Percentiles rank a stretch among this genome's conserved stretches.
Evolutionary conservation across 1,284 basidiomycete species (phyloP).

Genomic region (Ustilago tritici): DNA sequence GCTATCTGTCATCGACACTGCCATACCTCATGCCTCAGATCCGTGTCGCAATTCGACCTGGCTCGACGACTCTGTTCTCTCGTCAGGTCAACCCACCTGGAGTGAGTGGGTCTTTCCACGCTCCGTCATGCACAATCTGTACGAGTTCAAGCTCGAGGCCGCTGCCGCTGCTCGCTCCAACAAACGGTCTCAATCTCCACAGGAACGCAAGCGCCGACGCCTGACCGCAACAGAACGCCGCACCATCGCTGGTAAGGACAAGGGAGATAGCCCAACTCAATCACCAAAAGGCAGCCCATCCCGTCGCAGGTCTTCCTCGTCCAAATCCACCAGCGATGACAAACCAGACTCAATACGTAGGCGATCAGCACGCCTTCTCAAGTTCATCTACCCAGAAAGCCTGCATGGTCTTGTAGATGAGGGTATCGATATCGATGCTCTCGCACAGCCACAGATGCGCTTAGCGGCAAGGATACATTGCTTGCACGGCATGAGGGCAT

Average conservation of each 20-base stretch:
- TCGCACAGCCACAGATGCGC: constrained; percentile 28
- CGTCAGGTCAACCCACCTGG: constrained; percentile 36
- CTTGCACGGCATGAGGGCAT: constrained; percentile 44
- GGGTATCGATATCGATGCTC: constrained; percentile 35
- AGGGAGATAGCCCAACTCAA: not conserved
- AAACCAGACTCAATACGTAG: constrained; percentile 35
- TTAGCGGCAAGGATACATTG: constrained; percentile 48
- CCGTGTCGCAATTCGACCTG: constrained; percentile 30
- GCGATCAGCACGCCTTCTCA: constrained; percentile 41
- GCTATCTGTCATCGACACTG: constrained; percentile 41
- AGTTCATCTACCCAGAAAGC: constrained; percentile 36
- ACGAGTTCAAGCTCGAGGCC: constrained; percentile 25
- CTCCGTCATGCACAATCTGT: constrained; percentile 25
- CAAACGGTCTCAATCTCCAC: constrained; percentile 5
- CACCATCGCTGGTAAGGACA: not conserved
- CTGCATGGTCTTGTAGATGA: constrained; percentile 38
- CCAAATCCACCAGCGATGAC: constrained; percentile 13
- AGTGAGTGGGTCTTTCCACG: constrained; percentile 47
- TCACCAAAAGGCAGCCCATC: constrained; percentile 16
- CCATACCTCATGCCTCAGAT: constrained; percentile 12
- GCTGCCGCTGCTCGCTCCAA: not conserved
- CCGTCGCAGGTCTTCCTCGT: constrained; percentile 15
- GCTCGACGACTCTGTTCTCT: constrained; percentile 32
- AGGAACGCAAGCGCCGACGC: constrained; percentile 34
- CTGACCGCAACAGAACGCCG: not conserved